Evolutionary conservation across 2,329 filamentous ascomycete species (phyloP).

Genomic region (Talaromyces sp.): DNA sequence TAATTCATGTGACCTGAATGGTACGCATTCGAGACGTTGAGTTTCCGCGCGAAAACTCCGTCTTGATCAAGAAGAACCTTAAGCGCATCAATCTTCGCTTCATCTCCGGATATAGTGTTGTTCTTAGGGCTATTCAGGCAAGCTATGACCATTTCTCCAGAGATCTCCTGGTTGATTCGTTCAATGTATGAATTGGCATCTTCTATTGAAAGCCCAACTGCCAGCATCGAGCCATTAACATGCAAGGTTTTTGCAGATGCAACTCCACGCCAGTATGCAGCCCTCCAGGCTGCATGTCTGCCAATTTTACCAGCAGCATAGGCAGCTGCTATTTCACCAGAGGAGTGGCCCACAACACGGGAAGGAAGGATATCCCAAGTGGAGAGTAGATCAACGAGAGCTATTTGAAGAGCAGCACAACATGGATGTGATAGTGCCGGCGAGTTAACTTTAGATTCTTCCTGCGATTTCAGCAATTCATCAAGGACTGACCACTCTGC

Average conservation of each 20-base stretch:
- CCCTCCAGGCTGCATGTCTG: constrained; percentile 25
- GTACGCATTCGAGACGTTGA: constrained; percentile 32
- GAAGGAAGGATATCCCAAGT: constrained; percentile 25
- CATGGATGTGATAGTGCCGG: constrained; percentile 29
- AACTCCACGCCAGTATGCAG: constrained; percentile 30
- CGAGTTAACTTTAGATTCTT: constrained; percentile 23
- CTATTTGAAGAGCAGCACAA: constrained; percentile 31
- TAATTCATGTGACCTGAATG: constrained; percentile 29
- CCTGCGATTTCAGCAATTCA: constrained; percentile 23
- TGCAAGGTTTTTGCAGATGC: constrained; percentile 23
- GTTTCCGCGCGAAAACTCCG: constrained; percentile 27
- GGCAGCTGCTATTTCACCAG: constrained; percentile 42
- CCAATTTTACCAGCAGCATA: constrained; percentile 44
- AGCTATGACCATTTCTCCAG: constrained; percentile 26
- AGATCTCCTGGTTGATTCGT: constrained; percentile 3
- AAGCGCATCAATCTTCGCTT: constrained; percentile 25
- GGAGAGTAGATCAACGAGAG: constrained; percentile 29
- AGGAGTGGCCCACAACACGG: constrained; percentile 30
- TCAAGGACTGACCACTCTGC: constrained; percentile 26
- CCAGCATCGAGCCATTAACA: constrained; percentile 29
- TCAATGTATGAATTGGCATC: constrained; percentile 23
- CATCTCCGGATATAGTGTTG: constrained; percentile 28
- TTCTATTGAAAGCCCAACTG: constrained; percentile 23
- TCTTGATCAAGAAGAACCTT: constrained; percentile 23
- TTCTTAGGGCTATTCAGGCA: constrained; percentile 30